A percentile compares a stretch with the other conserved stretches of the same genome.
Conservation (phyloP, 2,329 filamentous ascomycete genomes). For the Bipolaris victoriae region DNA sequence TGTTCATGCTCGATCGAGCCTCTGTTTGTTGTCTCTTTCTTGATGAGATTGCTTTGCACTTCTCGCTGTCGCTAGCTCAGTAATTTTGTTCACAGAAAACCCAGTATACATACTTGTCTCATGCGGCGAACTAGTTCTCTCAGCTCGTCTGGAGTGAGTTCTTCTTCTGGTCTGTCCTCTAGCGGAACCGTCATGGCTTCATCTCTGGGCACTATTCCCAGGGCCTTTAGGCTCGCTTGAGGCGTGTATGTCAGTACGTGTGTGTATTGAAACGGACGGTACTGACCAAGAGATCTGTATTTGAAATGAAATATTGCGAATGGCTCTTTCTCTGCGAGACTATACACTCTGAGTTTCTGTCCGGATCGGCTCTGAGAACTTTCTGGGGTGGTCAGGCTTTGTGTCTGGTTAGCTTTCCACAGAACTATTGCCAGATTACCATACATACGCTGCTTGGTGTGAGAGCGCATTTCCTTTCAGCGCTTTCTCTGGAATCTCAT, state of each 20-base stretch:
- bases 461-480: slow-evolving; percentile 20
- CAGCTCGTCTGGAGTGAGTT: slow-evolving; percentile 5
- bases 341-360: background rate
- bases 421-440: background rate
- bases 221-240: slow-evolving; percentile 5
- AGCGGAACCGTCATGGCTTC: background rate
- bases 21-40: background rate
- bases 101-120: slow-evolving; percentile 6
- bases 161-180: slow-evolving; percentile 3
- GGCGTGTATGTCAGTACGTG: background rate
- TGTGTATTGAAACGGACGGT: background rate
- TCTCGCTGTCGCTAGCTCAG: slow-evolving; percentile 5
- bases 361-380: background rate
- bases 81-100: background rate
- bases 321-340: background rate
- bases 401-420: background rate
- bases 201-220: slow-evolving; percentile 1
- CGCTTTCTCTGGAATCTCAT: slow-evolving; percentile 13
- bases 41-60: background rate
- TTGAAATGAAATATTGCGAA: slow-evolving; percentile 17
- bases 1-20: slow-evolving; percentile 8
- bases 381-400: slow-evolving; percentile 1
- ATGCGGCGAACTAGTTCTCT: slow-evolving; percentile 6
- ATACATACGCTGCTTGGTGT: slow-evolving; percentile 16
- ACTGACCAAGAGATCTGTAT: slow-evolving; percentile 17